A percentile compares a stretch with the other conserved stretches of the same genome.
These are phyloP conservation scores for Fonsecaea monophora DNA, from an alignment of 2,329 filamentous ascomycete species.

Conservation along the genomic window DNA sequence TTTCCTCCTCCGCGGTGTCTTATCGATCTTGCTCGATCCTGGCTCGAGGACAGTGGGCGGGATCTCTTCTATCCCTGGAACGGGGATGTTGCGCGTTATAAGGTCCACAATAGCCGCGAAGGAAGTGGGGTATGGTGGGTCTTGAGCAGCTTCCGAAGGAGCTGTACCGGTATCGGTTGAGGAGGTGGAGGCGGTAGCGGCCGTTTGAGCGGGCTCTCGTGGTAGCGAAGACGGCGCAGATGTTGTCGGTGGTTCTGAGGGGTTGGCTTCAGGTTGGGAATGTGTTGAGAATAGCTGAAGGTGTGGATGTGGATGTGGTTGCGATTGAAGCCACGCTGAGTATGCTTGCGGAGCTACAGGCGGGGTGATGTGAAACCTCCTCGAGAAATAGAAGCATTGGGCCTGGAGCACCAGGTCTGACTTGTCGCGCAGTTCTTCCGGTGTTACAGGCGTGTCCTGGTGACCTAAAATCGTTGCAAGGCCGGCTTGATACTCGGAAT, in stretches of 20 bases:
- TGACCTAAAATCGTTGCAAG: conserved; percentile 56
- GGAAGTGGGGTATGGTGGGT: conserved; percentile 76
- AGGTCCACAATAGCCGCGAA: conserved; percentile 88
- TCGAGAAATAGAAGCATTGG: conserved; percentile 57
- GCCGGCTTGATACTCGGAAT: conserved; percentile 56
- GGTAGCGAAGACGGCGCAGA: background rate
- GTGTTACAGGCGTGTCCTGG: conserved; percentile 47
- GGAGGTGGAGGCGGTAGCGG: conserved; percentile 18
- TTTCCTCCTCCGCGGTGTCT: conserved; percentile 62
- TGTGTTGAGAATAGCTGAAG: conserved; percentile 7
- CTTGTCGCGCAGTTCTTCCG: conserved; percentile 48
- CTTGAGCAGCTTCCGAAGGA: conserved; percentile 15
- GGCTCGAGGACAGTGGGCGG: conserved; percentile 75
- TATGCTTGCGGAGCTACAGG: conserved; percentile 72
- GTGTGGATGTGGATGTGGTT: conserved; percentile 37
- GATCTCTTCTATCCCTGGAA: conserved; percentile 87
- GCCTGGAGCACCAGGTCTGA: conserved; percentile 54
- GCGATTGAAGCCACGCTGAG: conserved; percentile 64
- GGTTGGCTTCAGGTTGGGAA: conserved; percentile 3
- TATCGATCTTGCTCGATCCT: conserved; percentile 47
- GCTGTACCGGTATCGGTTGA: conserved; percentile 24
- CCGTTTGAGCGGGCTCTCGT: background rate
- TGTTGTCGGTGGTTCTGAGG: background rate
- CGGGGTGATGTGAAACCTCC: conserved; percentile 36
- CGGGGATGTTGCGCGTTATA: conserved; percentile 79